Evolutionary conservation across 1,139 yeast genomes (phyloP), one percentile per base, ranked within the genome.

Genomic region (Schizosaccharomyces versatilis): DNA sequence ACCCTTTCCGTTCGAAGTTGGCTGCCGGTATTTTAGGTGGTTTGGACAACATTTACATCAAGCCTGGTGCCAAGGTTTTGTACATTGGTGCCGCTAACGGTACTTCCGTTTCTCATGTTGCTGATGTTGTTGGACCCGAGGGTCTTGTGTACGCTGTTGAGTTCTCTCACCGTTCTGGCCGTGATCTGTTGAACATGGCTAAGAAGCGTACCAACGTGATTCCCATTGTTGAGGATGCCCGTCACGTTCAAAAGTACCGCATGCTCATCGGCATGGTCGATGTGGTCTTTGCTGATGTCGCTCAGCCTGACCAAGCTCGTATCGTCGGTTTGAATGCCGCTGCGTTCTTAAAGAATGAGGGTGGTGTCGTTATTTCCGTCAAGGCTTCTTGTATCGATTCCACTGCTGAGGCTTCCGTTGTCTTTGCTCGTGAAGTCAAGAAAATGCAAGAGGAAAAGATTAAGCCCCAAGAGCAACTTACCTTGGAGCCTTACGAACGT

Each of bases 11-110:
- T 81, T 90, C 97, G 61, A 90, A 90, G 79, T 77, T 90, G 75
- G 98, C 98, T 69, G 98, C 98, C 60, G 98, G 98, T 84, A 84
- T 90, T 64, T 84, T 90, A 86, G 98, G 98, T 73, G 98, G 98
- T 81, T 74, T 90, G 65, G 98, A 90, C 70, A 96, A 93, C 73
- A 74, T 93, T 65, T 94, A 86, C 74, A 83, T 90, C 71, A 94
- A 85, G 57, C 98, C 98, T 66, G 98, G 98, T 68, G 84, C 84
- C 75, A 90, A 90, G 77, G 98, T 90, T 56, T 78, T 90, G 63
- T 90, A 90, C 72, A 75, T 90, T 68, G 98, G 98, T 79, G 98
- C 98, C 66, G 98, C 98, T 63, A 86, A 96, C 58, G 98, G 98
- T 77, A 90, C 98, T 56, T 88, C 97, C 58, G 98, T 90, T 58